Conservation (phyloP, 371 early-diverging fungal species). For the Chytridiales sp. region DNA sequence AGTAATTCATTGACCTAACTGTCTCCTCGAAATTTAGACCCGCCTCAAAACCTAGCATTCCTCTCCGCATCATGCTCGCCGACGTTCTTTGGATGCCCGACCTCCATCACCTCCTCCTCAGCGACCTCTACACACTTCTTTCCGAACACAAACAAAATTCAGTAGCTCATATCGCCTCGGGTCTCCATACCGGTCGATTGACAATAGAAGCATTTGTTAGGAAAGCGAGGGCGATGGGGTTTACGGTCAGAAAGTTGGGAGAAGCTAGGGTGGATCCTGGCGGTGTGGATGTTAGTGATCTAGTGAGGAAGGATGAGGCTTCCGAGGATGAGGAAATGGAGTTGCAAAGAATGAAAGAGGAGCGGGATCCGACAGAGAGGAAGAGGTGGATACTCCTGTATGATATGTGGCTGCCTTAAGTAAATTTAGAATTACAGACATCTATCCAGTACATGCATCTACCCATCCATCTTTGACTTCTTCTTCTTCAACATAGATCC, state of each 20-base stretch:
- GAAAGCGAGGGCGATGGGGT: constrained; percentile 16
- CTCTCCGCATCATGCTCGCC: constrained; percentile 28
- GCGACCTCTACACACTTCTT: constrained; percentile 21
- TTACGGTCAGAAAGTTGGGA: constrained; percentile 18
- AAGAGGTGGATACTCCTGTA: constrained; percentile 29
- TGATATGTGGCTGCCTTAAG: constrained; percentile 18
- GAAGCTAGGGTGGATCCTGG: constrained; percentile 12
- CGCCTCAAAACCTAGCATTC: background rate
- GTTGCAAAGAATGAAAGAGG: constrained; percentile 2
- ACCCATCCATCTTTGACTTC: too few relatives aligned
- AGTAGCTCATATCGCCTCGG: constrained; percentile 21
- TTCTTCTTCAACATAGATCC: too few relatives aligned
- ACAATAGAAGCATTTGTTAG: constrained; percentile 27
- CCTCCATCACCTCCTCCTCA: constrained; percentile 29
- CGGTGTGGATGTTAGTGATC: constrained; percentile 2
- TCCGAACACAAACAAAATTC: background rate
- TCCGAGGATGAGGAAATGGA: constrained; percentile 13
- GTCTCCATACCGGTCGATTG: constrained; percentile 30
- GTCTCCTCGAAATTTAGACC: constrained; percentile 10
- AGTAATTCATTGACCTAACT: background rate
- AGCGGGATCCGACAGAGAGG: constrained; percentile 15
- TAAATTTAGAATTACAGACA: too few relatives aligned
- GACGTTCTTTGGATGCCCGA: constrained; percentile 40
- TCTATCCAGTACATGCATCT: too few relatives aligned
- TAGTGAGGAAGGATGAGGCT: background rate